Evolutionary conservation across 192 early-diverging fungal genomes (phyloP).

Genomic region (Mortierella alpina): DNA sequence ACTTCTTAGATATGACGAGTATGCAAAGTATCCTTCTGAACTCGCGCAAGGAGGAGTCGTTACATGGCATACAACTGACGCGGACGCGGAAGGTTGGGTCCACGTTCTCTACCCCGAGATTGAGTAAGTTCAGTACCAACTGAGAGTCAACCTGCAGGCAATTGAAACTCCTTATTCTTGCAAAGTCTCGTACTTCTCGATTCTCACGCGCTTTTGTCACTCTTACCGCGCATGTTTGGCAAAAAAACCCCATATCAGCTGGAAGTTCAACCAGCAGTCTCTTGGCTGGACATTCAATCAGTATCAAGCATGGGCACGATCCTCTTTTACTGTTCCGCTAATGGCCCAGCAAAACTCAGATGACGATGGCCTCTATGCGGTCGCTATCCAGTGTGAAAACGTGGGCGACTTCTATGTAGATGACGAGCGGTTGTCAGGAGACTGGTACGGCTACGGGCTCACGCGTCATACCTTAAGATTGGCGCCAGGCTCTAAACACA

Average conservation of each 20-base stretch:
- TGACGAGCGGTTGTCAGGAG: constrained; percentile 65
- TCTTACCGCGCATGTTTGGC: neutral
- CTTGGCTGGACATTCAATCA: constrained; percentile 69
- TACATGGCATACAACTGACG: constrained; percentile 62
- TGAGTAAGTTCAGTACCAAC: constrained; percentile 39
- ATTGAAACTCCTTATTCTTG: too few species aligned
- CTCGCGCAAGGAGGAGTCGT: constrained; percentile 69
- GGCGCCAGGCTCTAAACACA: constrained; percentile 58
- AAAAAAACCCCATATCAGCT: constrained; percentile 55
- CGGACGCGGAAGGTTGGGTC: constrained; percentile 64
- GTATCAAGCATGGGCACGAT: constrained; percentile 62
- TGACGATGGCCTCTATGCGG: constrained; percentile 12
- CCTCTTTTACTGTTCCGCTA: constrained; percentile 30
- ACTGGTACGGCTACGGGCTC: constrained; percentile 68
- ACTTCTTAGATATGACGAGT: constrained; percentile 59
- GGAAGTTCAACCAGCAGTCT: constrained; percentile 69
- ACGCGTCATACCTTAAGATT: constrained; percentile 61
- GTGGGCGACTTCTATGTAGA: constrained; percentile 78
- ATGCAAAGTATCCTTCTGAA: constrained; percentile 72
- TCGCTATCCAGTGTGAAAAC: constrained; percentile 58
- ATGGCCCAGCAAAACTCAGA: neutral
- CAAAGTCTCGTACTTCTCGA: neutral
- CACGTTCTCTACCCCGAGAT: constrained; percentile 58
- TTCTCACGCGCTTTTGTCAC: neutral
- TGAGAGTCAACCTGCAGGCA: neutral